Evolutionary conservation across 2,329 filamentous ascomycete genomes (phyloP).

Genomic region (Colletotrichum neosansevieriae): DNA sequence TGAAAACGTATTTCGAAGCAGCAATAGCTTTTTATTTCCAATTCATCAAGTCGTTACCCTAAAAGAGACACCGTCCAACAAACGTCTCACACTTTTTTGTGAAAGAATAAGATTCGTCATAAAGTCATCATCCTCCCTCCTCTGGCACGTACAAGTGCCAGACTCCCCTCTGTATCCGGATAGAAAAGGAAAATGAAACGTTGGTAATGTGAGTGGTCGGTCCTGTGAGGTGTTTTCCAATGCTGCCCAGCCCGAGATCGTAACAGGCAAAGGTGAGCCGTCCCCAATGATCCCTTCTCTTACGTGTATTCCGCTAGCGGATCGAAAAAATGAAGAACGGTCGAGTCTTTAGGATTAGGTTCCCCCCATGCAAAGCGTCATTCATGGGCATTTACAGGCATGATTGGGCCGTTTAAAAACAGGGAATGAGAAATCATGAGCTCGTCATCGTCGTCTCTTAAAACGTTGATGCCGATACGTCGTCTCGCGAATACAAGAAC

Average conservation of each 20-base stretch:
- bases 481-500: slow-evolving; percentile 48
- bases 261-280: slow-evolving; percentile 29
- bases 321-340: slow-evolving; percentile 38
- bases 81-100: slow-evolving; percentile 55
- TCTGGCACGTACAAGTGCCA: slow-evolving; percentile 36
- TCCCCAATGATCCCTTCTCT: slow-evolving; percentile 22
- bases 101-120: slow-evolving; percentile 46
- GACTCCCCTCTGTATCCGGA: slow-evolving; percentile 29
- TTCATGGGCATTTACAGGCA: slow-evolving; percentile 59
- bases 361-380: slow-evolving; percentile 56
- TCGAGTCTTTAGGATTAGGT: slow-evolving; percentile 42
- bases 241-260: slow-evolving; percentile 31
- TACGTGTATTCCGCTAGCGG: slow-evolving; percentile 32
- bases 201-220: slow-evolving; percentile 32
- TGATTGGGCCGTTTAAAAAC: slow-evolving; percentile 49
- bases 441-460: slow-evolving; percentile 51
- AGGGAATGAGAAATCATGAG: slow-evolving; percentile 52
- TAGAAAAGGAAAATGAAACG: slow-evolving; percentile 33
- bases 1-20: slow-evolving; percentile 14
- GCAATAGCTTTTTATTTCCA: slow-evolving; percentile 52
- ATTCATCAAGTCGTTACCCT: slow-evolving; percentile 55
- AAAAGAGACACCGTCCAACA: slow-evolving; percentile 53
- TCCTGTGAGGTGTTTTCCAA: slow-evolving; percentile 16
- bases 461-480: slow-evolving; percentile 45
- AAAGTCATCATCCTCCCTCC: slow-evolving; percentile 48